phyloP scores from a whole-genome alignment of 1,139 yeast species.

The Scheffersomyces titani region DNA sequence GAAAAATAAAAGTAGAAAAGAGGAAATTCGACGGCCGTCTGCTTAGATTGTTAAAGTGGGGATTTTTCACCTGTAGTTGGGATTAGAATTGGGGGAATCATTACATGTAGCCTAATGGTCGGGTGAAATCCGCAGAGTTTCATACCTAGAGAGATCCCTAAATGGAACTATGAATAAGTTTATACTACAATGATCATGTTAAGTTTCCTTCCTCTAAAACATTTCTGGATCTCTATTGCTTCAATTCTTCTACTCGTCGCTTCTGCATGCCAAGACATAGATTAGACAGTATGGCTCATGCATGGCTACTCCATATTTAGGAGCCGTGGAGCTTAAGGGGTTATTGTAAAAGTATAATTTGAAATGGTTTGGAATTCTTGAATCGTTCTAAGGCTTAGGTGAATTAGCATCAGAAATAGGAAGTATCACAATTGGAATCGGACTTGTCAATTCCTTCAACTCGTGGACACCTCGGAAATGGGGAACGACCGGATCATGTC shows the following conservation, averaged over 20 bases:
- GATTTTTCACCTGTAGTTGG: no score
- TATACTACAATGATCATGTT: no score
- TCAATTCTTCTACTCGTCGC: neutral
- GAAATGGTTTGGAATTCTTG: neutral
- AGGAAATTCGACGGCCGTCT: no score
- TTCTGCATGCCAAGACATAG: neutral
- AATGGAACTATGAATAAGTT: no score
- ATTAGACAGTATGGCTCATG: neutral
- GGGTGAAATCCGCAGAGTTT: no score
- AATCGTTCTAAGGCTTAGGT: neutral
- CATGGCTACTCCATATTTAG: neutral
- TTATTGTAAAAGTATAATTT: neutral
- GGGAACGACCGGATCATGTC: neutral
- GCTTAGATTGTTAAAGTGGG: no score
- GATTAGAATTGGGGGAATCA: no score
- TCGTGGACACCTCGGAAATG: neutral
- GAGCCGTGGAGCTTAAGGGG: neutral
- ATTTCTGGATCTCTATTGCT: neutral
- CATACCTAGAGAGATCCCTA: no score
- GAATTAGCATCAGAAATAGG: neutral
- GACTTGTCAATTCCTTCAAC: neutral
- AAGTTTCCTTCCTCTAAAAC: no score
- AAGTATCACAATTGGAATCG: neutral
- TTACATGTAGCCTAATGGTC: no score
- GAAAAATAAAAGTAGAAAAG: no score